Evolutionary conservation across 176 grass and related monocot species (phyloP).

Genomic region (Canna indica): DNA sequence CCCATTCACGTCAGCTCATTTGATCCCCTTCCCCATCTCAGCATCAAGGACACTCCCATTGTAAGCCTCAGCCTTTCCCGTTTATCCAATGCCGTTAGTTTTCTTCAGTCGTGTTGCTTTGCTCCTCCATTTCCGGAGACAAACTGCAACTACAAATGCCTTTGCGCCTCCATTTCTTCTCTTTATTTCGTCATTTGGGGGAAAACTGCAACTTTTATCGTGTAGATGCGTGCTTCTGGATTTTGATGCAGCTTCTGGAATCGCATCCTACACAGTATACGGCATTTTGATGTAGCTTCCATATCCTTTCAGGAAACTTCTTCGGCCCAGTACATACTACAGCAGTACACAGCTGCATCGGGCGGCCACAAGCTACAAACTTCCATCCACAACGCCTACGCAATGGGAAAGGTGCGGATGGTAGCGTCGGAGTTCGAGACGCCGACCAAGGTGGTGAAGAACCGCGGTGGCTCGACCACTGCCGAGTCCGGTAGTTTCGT

Average conservation of each 20-base stretch:
- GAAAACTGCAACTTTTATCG: background rate
- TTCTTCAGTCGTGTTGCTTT: slow-evolving; percentile 4
- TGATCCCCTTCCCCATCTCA: slow-evolving; percentile 53
- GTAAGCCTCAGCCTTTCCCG: slow-evolving; percentile 31
- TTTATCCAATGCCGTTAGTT: background rate
- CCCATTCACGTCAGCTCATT: slow-evolving; percentile 38
- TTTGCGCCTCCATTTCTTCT: background rate
- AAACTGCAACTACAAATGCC: background rate
- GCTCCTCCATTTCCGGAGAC: slow-evolving; percentile 9
- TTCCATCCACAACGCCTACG: slow-evolving; percentile 69
- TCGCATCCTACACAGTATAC: no score
- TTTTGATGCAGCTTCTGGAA: no score
- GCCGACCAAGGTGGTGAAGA: slow-evolving; percentile 64
- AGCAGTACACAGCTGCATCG: slow-evolving; percentile 83
- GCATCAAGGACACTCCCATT: slow-evolving; percentile 77
- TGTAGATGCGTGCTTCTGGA: background rate
- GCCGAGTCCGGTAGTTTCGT: slow-evolving; percentile 82
- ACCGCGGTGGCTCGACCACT: slow-evolving; percentile 44
- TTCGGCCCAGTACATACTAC: slow-evolving; percentile 92
- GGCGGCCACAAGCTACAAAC: slow-evolving; percentile 54
- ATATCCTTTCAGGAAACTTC: slow-evolving; percentile 52
- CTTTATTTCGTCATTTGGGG: background rate
- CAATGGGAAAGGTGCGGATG: slow-evolving; percentile 93
- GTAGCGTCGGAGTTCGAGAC: slow-evolving; percentile 88
- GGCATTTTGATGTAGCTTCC: slow-evolving; percentile 4